Evolutionary conservation across 129 eudicot genomes (phyloP), one percentile per base, ranked within the genome.

Genomic region (Pulicaria dysenterica): DNA sequence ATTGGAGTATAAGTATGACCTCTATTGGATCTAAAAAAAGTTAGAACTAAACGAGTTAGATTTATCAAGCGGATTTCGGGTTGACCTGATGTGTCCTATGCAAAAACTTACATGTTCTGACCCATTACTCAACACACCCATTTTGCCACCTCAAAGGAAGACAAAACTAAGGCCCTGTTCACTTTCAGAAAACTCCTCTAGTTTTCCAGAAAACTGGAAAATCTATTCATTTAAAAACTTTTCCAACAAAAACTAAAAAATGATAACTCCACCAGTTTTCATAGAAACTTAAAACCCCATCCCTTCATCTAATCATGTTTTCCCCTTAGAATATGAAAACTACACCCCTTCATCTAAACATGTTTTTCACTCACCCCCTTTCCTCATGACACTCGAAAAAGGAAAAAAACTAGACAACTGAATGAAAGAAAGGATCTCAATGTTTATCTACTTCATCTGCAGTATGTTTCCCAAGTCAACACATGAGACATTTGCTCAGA

Each of bases 391-490:
- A 24, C 31, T 24, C 31, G 31, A 24, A 24, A 24, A 24, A 2
- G 31, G n/a, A n/a, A 24, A 24, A 24, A 24, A 24, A 24, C 31
- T 24, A 24, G 31, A 24, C 31, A 24, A 24, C 31, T 24, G 31
- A 24, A 24, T 24, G 31, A 24, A 24, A 0, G 31, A 17, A 42
- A 41, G 11, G 3, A 43, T 16, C 24, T 39, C 24, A 63, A 67
- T 64, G 45, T 54, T 64, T 67, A 24, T 73, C 72, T 45, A 58
- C 44, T 55, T 60, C 46, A 58, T 62, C 24, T 84, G 85, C 95
- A 95, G 99, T 79, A 95, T 95, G 99, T 95, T 95, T 79, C 99
- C 99, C 3, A 90, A 91, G 82, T 80, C 99, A 62, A 95, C 99
- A 67, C 97, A 90, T 38, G 99, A 95, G 87, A 95, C 99, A 48